Base-by-base conservation (phyloP, 257 asterid species). In the Cruciata laevipes region DNA sequence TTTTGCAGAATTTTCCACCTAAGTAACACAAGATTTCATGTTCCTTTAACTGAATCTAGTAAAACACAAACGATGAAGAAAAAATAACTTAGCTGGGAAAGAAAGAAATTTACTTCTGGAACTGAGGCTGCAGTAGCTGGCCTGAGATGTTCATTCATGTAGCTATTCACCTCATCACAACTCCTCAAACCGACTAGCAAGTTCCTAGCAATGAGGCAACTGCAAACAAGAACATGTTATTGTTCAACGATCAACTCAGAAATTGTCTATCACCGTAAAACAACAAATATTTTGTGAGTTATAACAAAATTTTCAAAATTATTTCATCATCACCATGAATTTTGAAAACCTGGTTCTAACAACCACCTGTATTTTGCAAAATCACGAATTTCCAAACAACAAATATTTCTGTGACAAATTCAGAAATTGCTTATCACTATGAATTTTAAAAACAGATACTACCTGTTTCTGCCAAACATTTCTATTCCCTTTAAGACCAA, bases 381-480 rank as follows among this genome's bases (percentile, higher is more conserved):
- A 27, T 2, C 30, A 27, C 2, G 30, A 27, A 27, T 27, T 27
- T 27, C 2, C 30, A 27, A 27, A 27, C 30, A 27, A 27, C 30
- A 27, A 27, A 27, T 27, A n/a, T 27, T 27, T 27, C 2, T 27
- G 30, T 27, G 30, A 63, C 3, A 7, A 16, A 44, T 30, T 47
- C 37, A 1, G 12, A 8, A 21, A 49, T 18, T 51, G 20, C 13
- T 5, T 0, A 35, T 4, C 38, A 35, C 38, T 7, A 35, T 27
- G 30, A 27, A 27, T 27, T 27, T 5, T 8, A 2, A 42, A 42
- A 42, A 42, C 18, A 42, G 71, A 18, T 80, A 88, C 99, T 80
- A 88, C 99, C 99, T 94, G 68, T 88, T 90, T 83, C 86, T 85
- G 71, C 97, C 99, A 83, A 87, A 94, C 57, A 94, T 90, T 79